Percentiles rank a stretch among this genome's conserved stretches.
These are phyloP conservation scores for Colletotrichum paranaense DNA, from an alignment of 2,329 filamentous ascomycete genomes.

Conservation along the genomic window DNA sequence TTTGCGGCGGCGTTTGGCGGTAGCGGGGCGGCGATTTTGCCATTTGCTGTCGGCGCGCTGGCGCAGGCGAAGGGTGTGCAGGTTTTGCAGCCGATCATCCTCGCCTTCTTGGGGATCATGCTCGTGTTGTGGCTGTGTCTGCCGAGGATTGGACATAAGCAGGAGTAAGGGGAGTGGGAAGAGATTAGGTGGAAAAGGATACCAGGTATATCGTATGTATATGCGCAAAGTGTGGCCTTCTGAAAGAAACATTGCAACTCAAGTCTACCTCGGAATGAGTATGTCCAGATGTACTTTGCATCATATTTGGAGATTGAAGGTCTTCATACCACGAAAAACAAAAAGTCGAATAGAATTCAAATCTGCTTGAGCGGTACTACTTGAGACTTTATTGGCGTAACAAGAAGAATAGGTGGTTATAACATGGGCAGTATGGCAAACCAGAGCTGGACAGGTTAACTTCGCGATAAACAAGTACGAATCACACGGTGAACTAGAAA, in stretches of 20 bases:
- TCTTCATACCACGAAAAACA: not conserved
- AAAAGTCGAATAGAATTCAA: not conserved
- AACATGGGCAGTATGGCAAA: too few relatives aligned
- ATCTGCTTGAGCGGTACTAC: too few relatives aligned
- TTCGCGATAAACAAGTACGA: too few relatives aligned
- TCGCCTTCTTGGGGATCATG: conserved; percentile 60
- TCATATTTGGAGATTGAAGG: not conserved
- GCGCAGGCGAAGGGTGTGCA: conserved; percentile 67
- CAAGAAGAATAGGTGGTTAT: too few relatives aligned
- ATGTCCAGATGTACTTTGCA: not conserved
- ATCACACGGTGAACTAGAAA: too few relatives aligned
- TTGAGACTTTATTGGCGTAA: too few relatives aligned
- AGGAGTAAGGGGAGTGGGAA: conserved; percentile 42
- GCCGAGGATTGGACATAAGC: conserved; percentile 53
- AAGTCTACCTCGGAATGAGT: not conserved
- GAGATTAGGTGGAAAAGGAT: not conserved
- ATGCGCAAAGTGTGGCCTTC: not conserved
- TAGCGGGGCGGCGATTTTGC: conserved; percentile 74
- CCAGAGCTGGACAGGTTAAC: too few relatives aligned
- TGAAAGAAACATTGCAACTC: not conserved
- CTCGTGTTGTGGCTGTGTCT: conserved; percentile 59
- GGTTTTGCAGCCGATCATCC: conserved; percentile 66
- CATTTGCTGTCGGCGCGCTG: conserved; percentile 75
- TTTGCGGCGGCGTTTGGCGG: conserved; percentile 83
- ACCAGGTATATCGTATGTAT: not conserved